Evolutionary conservation across 257 asterid genomes (phyloP), one percentile per base, ranked within the genome.

Genomic region (Verbascum thapsus): DNA sequence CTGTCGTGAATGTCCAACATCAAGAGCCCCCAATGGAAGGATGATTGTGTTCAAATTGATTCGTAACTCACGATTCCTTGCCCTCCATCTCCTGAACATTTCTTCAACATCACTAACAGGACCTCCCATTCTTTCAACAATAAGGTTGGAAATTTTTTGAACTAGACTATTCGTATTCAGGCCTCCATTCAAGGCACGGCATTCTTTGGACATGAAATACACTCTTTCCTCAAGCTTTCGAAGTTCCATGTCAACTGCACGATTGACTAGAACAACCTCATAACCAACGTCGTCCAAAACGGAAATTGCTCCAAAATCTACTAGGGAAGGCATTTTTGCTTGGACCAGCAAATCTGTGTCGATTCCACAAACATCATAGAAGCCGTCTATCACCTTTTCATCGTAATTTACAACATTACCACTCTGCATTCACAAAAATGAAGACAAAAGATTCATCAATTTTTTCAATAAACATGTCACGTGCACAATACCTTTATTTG

Each of bases 1-100:
- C 61, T 94, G 99, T 68, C 99, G 96, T 0, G 99, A 94, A 76
- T 87, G 96, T 54, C 99, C 99, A 71, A 90, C 76, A 81, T 90
- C 95, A 63, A 94, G 95, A 74, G 84, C 72, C 67, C 96, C 98
- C 72, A 94, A 85, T 57, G 96, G 96, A 67, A 90, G 91, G 74
- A 83, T 71, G 37, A 76, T 63, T 17, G 88, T 69, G 70, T 81
- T 88, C 52, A 78, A 63, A 54, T 74, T 63, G 37, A 78, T 67
- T 66, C 84, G 67, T 48, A 94, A 70, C 66, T 86, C 95, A 64
- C 71, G 80, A 62, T 83, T 85, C 92, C 94, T 82, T 64, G 78
- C 78, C 43, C 77, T 79, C 95, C 96, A 94, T 73, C 84, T 88
- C 76, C 82, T 80, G 67, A 79, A 78, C 85, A 94, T 82, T 58